Evolutionary conservation across 345 rosid genomes (phyloP), one percentile per base, ranked within the genome.

Genomic region (Kernera saxatilis): DNA sequence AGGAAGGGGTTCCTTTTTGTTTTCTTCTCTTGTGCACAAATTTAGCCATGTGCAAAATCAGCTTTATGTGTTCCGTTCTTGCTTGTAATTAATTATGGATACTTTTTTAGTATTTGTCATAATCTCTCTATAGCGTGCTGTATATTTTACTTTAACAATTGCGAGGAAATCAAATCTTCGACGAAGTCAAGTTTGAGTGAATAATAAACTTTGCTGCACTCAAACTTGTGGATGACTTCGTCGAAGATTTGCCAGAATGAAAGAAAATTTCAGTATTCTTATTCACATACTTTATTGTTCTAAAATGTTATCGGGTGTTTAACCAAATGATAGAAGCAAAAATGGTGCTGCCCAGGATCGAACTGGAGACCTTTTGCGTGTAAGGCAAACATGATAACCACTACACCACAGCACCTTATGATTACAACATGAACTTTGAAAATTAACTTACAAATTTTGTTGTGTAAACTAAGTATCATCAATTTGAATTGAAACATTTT

Each of bases 311-410:
- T 19, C 44, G 2, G 1, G 5, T 19, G 44, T 64, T 36, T 6
- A 35, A 1, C 0, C 12, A 3, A 39, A 66, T 25, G 14, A 29
- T 19, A 21, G 0, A 21, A 45, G 4, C 3, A 33, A 48, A 17
- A 5, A 11, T 67, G 73, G 45, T 74, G 60, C 78, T 58, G 68
- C 73, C 68, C 54, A 67, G 73, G 68, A 56, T 66, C 77, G 60
- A 66, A 65, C 72, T 46, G 67, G 77, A 73, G 77, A 73, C 77
- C 77, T 73, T 66, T 73, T 57, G 78, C 73, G 77, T 73, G 77
- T 56, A 73, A 74, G 68, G 73, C 73, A 58, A 67, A 74, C 78
- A 68, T 67, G 78, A 74, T 67, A 74, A 67, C 78, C 76, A 71
- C 75, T 71, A 71, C 69, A 71, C 75, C 68, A 71, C 61, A 71